A percentile compares a stretch with the other conserved stretches of the same genome.
These are phyloP conservation scores for Colletotrichum phormii DNA, from an alignment of 2,329 filamentous ascomycete genomes.

Conservation along the genomic window DNA sequence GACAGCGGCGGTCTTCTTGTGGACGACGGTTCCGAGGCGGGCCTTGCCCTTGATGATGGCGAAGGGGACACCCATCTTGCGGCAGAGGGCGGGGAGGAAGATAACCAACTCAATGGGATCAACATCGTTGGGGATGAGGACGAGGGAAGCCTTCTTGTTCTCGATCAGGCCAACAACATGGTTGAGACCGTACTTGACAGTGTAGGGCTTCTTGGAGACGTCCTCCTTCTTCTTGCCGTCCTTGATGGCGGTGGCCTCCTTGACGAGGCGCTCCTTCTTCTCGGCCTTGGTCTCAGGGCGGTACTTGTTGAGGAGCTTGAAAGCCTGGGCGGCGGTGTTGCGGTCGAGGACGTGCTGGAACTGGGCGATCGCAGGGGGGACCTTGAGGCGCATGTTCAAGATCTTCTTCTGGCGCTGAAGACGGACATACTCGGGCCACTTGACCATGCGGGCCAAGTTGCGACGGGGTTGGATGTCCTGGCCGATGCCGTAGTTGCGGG, in stretches of 20 bases:
- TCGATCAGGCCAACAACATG: slow-evolving; percentile 97
- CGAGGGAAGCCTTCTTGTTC: slow-evolving; percentile 99
- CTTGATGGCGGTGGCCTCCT: slow-evolving; percentile 97
- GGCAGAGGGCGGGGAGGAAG: slow-evolving; percentile 98
- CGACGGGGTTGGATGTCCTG: slow-evolving; percentile 98
- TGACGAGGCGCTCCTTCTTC: slow-evolving; percentile 99
- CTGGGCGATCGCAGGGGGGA: slow-evolving; percentile 95
- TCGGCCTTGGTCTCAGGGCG: slow-evolving; percentile 98
- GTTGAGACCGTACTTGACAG: slow-evolving; percentile 99
- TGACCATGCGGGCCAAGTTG: slow-evolving; percentile 98
- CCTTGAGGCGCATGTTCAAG: slow-evolving; percentile 98
- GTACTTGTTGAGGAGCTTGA: slow-evolving; percentile 99
- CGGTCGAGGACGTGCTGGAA: slow-evolving; percentile 98
- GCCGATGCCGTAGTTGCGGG: slow-evolving; percentile 98
- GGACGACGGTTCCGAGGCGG: slow-evolving; percentile 96
- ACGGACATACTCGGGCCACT: slow-evolving; percentile 99
- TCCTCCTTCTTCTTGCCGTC: slow-evolving; percentile 99
- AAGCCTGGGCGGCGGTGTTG: slow-evolving; percentile 95
- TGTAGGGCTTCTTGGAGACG: slow-evolving; percentile 99
- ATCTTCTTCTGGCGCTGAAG: slow-evolving; percentile 96
- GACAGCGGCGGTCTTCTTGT: slow-evolving; percentile 99
- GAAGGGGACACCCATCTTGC: slow-evolving; percentile 99
- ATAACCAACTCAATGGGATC: slow-evolving; percentile 99
- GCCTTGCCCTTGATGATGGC: slow-evolving; percentile 99
- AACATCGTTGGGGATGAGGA: slow-evolving; percentile 99